Evolutionary conservation across 2,329 filamentous ascomycete genomes (phyloP), one percentile per base, ranked within the genome.

Genomic region (Colletotrichum somersetense): DNA sequence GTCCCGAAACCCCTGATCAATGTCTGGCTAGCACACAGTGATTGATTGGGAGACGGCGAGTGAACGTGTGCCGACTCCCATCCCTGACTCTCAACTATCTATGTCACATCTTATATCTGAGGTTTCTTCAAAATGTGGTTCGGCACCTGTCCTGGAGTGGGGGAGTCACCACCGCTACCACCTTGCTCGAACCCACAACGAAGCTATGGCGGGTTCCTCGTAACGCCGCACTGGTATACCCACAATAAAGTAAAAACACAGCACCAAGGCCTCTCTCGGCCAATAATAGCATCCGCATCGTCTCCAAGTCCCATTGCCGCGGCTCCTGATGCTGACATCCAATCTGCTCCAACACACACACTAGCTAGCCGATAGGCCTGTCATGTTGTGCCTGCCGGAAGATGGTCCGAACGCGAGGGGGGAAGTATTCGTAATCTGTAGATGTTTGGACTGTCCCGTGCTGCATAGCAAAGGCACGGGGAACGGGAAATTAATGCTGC

Each of bases 1-100:
- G 33, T 53, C 64, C 66, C 66, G 61, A 72, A 59, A 55, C 61
- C 66, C 66, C 56, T 72, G 61, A 66, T 71, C 70, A 59, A 46
- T 70, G 59, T 72, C 61, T 30, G 44, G 38, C 61, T 59, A 16
- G 38, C 59, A 48, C 52, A 33, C 59, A 50, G 30, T 59, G 61
- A 44, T 53, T 66, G 46, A 58, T 38, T 38, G 14, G 14, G 35
- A 20, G 62, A 61, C n/a, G 33, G 38, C 42, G 23, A 50, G 59
- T 40, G 23, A 57, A 18, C 26, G 52, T 23, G 33, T 26, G 26
- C 56, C 56, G 18, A 35, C 42, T 58, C 38, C n/a, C 10, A 35
- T 35, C 35, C 12, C 42, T 50, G 53, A 52, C 52, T 57, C 50
- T 58, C 10, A 44, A 44, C 42, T n/a, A 46, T 3, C 6, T 44